Evolutionary conservation across 106 monocot genomes (phyloP).

Genomic region (Apostasia shenzhenica): DNA sequence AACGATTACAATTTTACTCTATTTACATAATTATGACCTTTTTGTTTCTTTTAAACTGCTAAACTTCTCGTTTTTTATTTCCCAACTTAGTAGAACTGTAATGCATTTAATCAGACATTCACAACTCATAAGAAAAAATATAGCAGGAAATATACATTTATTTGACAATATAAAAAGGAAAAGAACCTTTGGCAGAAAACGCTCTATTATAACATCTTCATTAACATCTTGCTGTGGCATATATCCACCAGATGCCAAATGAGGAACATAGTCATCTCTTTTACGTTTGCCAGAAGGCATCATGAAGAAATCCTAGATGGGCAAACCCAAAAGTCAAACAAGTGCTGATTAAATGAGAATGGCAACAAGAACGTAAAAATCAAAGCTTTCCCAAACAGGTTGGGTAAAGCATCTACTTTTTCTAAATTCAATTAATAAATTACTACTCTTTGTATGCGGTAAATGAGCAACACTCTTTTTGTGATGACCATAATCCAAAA

Average conservation of each 20-base stretch:
- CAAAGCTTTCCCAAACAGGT: too few species aligned
- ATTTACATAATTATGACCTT: too few species aligned
- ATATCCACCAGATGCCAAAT: conserved; percentile 44
- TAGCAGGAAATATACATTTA: not conserved
- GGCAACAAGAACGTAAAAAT: too few species aligned
- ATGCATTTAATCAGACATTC: not conserved
- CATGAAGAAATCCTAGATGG: conserved; percentile 77
- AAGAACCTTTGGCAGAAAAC: conserved; percentile 41
- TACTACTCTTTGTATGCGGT: too few species aligned
- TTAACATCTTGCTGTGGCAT: conserved; percentile 96
- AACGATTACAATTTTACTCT: too few species aligned
- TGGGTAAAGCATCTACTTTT: too few species aligned
- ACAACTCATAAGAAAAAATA: not conserved
- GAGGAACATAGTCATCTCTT: conserved; percentile 65
- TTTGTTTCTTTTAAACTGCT: too few species aligned
- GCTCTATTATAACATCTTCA: conserved; percentile 52
- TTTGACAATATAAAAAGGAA: not conserved
- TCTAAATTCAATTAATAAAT: too few species aligned
- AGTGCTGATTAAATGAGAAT: not conserved
- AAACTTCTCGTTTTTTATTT: too few species aligned
- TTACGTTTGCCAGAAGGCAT: conserved; percentile 78
- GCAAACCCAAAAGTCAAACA: conserved; percentile 6
- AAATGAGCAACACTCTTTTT: too few species aligned
- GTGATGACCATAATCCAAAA: too few species aligned
- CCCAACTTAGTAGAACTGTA: too few species aligned